Base-by-base conservation (phyloP, 257 asterid species). In the Osmanthus fragrans region DNA sequence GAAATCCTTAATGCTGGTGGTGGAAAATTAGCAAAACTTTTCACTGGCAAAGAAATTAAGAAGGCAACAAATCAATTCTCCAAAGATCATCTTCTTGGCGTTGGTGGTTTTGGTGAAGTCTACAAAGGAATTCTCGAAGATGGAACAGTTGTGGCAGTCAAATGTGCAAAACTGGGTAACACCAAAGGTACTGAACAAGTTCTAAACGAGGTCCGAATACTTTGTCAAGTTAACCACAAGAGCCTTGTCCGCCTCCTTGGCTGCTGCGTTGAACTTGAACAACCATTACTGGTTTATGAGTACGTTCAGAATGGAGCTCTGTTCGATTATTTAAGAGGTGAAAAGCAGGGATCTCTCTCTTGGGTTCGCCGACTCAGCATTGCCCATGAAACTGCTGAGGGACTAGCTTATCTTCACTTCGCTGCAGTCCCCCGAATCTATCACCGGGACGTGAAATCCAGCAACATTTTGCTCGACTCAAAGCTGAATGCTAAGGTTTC, bases 231-330 rank as follows among this genome's bases (percentile, higher is more conserved):
- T 27, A 92, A 90, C 85, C 99, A 94, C 90, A 84, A 79, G 85
- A 82, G 84, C 85, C 97, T 94, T 16, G 96, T 94, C 1, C 85
- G 95, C 34, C 91, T 94, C 45, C 91, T 94, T 16, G 99, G 97
- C 40, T 92, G 98, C 64, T 94, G 98, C 9, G 97, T 92, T 2
- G 97, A 94, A 84, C 97, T 92, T 8, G 94, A 92, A 74, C 97
- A 91, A 30, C 99, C 99, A 0, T 72, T 94, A 81, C 82, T 94
- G 74, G 97, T 94, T 36, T 94, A 94, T 71, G 98, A 94, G 84
- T 94, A 87, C 73, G 79, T 92, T 19, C 77, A 89, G 0, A 91
- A 89, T 7, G 99, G 97, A 19, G 49, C 90, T 5, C 89, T 94
- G 0, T 51, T 87, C 1, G 97, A 94, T 7, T 94, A 91, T 36